Evolutionary conservation across 805 yeast species (phyloP), one percentile per base, ranked within the genome.

Genomic region (Wickerhamiella sergipiensis): DNA sequence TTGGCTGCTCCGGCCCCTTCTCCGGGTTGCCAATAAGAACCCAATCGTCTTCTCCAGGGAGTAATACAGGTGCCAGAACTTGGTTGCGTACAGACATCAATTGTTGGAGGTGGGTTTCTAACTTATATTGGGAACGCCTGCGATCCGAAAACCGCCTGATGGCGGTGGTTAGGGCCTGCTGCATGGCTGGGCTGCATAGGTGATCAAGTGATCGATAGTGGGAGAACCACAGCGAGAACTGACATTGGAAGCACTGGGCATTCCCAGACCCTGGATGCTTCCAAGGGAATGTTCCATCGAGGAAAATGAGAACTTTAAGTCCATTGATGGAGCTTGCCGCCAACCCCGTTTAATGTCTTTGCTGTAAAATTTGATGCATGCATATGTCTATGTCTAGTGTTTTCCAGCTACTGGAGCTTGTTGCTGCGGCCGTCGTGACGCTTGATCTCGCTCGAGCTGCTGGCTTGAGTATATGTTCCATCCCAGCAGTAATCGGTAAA

Each of bases 401-500:
- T n/a, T n/a, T n/a, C n/a, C n/a, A n/a, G n/a, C n/a, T n/a, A n/a
- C n/a, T n/a, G n/a, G 4, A 47, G 50, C 18, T 43, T 36, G 39
- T 50, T 50, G 24, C 48, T 43, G 45, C 47, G 38, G 46, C 53
- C 53, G 89, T 50, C 54, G n/a, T 52, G 43, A 21, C 55, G 46
- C 38, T 23, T 33, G n/a, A 22, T 26, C n/a, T 44, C 21, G 38
- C 17, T 3, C 13, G 48, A 21, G 31, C 39, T 23, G 47, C 6
- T 18, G 18, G 42, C 26, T 29, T 12, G 12, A 3, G 33, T 29
- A 29, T 29, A 13, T 22, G 39, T 55, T 43, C 83, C 83, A 52
- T 75, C 71, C 85, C 85, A 84, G 64, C 95, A 85, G 64, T 84
- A 85, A 2, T 68, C 70, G 26, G 69, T 66, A 62, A 85, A 84